Evolutionary conservation across 2,329 filamentous ascomycete species (phyloP), one percentile per base, ranked within the genome.

Genomic region (Pseudopithomyces chartarum): DNA sequence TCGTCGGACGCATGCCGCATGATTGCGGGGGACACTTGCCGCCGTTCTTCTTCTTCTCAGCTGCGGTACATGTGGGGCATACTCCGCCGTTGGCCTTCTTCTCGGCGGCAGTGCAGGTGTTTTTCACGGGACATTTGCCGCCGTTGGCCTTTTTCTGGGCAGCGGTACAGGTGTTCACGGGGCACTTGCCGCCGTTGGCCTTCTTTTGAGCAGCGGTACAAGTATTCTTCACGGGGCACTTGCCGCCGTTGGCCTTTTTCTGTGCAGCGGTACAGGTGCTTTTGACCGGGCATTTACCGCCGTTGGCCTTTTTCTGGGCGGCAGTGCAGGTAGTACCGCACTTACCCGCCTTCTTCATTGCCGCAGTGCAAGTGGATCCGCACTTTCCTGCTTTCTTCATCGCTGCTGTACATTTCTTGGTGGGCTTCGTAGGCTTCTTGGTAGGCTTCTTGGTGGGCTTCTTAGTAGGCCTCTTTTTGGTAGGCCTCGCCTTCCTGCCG

Each of bases 391-490:
- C 34, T 11, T 36, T 36, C 34, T 36, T 36, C 34, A 36, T 36
- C 3, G 34, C 34, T 36, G 15, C 34, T n/a, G 34, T 36, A 11
- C 34, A 36, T n/a, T 17, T 46, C n/a, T 33, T 40, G 8, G 38
- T 46, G n/a, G 43, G 23, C n/a, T 32, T 46, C 20, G 13, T 46
- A 19, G 38, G 38, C 8, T 40, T 40, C n/a, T 19, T 19, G 23
- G 43, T 46, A n/a, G 43, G 43, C n/a, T 46, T 46, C 43, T 46
- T 46, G 26, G 43, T 40, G n/a, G 38, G 38, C n/a, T 40, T 23
- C 43, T 46, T 46, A 6, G 43, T 46, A 7, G 43, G 42, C 22
- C 19, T 43, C 17, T 44, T 44, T 12, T 29, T 46, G 22, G 26
- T 46, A 19, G 43, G 43, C 43, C 32, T 46, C 43, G 29, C 33